Base-by-base conservation (phyloP, 352 stramenopile genomes). In the Achlya hypogyna region DNA sequence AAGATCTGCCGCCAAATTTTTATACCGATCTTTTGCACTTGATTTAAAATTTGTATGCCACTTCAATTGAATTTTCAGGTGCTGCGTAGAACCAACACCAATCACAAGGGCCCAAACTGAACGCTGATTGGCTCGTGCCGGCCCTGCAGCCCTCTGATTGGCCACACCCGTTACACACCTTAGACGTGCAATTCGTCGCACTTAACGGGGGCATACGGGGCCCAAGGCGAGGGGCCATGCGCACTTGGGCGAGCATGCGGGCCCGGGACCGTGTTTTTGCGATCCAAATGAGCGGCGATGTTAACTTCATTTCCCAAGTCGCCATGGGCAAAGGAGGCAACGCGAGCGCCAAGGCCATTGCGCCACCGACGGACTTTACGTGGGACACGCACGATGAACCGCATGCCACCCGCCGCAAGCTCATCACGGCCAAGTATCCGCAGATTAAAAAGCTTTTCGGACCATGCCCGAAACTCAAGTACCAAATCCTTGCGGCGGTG, bases 361-460 rank as follows among this genome's bases (percentile, higher is more conserved):
- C 51, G 18, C 60, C 60, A 6, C 52, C n/a, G 34, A 72, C 38
- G 23, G 87, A 92, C 31, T 96, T 97, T 75, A 79, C 88, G 71
- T 96, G 85, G 86, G 81, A 84, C 5, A 74, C 81, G 23, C 82
- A 78, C 32, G 87, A 96, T 58, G 88, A 97, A 72, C 88, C 89
- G 22, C 89, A 97, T 72, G 80, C 87, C 53, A 89, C 82, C 54
- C 84, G 87, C 35, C 84, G 86, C 60, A 90, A 86, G 64, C 77
- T 84, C 54, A 93, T 93, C 67, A 75, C 91, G 65, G 80, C 84
- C 68, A 92, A 95, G 70, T 84, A 98, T 72, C 91, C 89, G 51
- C 71, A 94, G 70, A 87, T 97, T 27, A 96, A 96, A 69, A 82
- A 93, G 71, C 81, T 96, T 35, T 95, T 96, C 65, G 89, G 90